A percentile compares a stretch with the other conserved stretches of the same genome.
These are phyloP conservation scores for Xylaria curta DNA, from an alignment of 495 filamentous ascomycete species.

Conservation along the genomic window DNA sequence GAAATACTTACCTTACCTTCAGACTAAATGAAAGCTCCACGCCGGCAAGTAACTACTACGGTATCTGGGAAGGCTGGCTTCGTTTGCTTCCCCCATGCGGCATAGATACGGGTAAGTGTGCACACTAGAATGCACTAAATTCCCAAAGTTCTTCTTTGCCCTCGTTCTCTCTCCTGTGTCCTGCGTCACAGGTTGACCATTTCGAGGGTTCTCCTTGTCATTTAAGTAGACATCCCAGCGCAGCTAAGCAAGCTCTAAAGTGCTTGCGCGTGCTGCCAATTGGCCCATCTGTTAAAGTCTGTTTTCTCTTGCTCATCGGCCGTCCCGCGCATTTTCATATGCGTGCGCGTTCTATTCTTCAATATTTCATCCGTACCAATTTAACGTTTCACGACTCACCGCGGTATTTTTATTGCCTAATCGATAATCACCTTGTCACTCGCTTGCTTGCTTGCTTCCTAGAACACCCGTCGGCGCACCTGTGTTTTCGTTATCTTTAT, in stretches of 20 bases:
- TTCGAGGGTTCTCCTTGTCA: constrained; percentile 9
- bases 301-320: background rate
- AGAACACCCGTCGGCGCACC: background rate
- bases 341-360: background rate
- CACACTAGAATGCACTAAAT: background rate
- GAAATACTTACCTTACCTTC: background rate
- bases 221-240: background rate
- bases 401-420: constrained; percentile 13
- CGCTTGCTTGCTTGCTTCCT: background rate
- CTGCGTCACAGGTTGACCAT: background rate
- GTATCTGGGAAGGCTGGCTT: background rate
- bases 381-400: background rate
- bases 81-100: background rate
- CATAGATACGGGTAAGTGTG: background rate
- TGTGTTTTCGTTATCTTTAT: background rate
- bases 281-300: background rate
- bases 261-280: constrained; percentile 7
- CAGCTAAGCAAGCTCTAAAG: background rate
- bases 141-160: background rate
- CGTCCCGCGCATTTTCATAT: background rate
- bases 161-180: background rate
- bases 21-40: no score
- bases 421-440: constrained; percentile 12
- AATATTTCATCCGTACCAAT: background rate
- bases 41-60: background rate